phyloP scores from a whole-genome alignment of 495 filamentous ascomycete genomes.

The Cairneyella variabilis region DNA sequence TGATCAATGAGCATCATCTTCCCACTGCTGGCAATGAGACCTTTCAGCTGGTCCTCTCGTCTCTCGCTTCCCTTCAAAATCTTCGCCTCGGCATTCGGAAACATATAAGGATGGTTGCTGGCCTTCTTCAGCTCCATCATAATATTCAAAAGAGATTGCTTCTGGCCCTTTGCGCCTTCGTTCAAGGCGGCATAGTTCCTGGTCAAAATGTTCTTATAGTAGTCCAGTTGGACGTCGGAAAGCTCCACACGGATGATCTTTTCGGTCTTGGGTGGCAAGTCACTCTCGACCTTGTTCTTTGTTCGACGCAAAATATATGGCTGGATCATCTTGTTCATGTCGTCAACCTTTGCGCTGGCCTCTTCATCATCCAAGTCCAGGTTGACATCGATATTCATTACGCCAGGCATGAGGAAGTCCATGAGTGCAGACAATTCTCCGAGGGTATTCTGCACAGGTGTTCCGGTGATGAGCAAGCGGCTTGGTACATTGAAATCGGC shows the following conservation, averaged over 20 bases:
- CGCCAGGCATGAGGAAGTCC: slow-evolving; percentile 91
- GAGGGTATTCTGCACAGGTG: slow-evolving; percentile 94
- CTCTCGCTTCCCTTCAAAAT: slow-evolving; percentile 71
- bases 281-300: slow-evolving; percentile 94
- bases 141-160: slow-evolving; percentile 94
- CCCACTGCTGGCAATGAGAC: slow-evolving; percentile 90
- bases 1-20: slow-evolving; percentile 99
- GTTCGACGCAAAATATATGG: slow-evolving; percentile 95
- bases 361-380: slow-evolving; percentile 75
- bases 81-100: slow-evolving; percentile 84
- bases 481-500: slow-evolving; percentile 79
- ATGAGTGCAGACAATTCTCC: slow-evolving; percentile 88
- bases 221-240: slow-evolving; percentile 92
- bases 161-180: slow-evolving; percentile 79
- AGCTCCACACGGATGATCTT: slow-evolving; percentile 98
- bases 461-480: slow-evolving; percentile 91
- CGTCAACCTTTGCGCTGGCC: slow-evolving; percentile 55
- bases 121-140: slow-evolving; percentile 99
- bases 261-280: slow-evolving; percentile 92
- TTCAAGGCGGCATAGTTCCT: slow-evolving; percentile 94
- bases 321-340: slow-evolving; percentile 47
- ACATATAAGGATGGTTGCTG: slow-evolving; percentile 98
- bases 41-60: slow-evolving; percentile 84
- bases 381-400: slow-evolving; percentile 81
- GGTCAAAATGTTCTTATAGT: slow-evolving; percentile 98